phyloP scores from a whole-genome alignment of 495 filamentous ascomycete species.

The Bryoglossum gracile region DNA sequence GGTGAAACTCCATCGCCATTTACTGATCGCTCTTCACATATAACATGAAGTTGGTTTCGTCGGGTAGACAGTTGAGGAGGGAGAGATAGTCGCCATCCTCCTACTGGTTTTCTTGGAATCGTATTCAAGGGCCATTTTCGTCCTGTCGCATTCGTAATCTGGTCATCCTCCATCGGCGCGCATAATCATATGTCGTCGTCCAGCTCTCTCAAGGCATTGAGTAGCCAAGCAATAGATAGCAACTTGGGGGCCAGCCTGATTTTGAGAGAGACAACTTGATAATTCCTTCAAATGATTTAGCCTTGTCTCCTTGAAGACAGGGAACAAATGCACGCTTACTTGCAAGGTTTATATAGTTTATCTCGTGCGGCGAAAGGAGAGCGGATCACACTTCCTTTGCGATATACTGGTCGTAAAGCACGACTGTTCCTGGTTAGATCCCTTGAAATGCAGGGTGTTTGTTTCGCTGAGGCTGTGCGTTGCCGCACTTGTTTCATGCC shows the following conservation, averaged over 20 bases:
- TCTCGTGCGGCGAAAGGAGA: background rate
- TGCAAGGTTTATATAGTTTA: background rate
- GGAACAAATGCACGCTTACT: background rate
- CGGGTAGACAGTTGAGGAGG: background rate
- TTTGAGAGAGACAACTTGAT: background rate
- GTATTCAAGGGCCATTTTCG: background rate
- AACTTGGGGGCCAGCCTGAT: background rate
- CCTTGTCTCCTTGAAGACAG: background rate
- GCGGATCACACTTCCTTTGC: background rate
- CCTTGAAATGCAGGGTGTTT: background rate
- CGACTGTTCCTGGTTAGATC: background rate
- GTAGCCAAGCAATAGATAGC: background rate
- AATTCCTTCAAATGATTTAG: background rate
- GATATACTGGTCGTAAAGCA: background rate
- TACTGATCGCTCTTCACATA: background rate
- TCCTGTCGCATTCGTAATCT: background rate
- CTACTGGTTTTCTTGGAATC: constrained; percentile 1
- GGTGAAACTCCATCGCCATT: background rate
- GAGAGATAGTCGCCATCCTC: background rate
- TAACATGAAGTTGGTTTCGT: background rate
- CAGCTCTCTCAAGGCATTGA: background rate
- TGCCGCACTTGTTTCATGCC: background rate
- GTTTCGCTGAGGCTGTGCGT: background rate
- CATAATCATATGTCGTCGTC: background rate
- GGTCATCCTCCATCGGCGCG: background rate